Conservation (phyloP, 495 filamentous ascomycete species). For the Neurospora sp. region DNA sequence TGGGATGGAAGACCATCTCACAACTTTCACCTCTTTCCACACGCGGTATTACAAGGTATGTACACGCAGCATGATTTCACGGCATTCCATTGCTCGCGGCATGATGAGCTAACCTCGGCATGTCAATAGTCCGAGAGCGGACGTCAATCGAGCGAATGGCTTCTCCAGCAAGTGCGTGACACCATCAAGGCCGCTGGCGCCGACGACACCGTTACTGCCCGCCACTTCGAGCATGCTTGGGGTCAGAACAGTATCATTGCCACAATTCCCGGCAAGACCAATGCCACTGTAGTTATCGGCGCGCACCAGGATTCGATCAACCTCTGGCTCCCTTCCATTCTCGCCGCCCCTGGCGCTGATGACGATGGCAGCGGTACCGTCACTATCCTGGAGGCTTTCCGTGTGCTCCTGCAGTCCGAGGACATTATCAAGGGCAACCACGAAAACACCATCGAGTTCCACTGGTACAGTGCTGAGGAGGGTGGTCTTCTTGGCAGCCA, state of each 20-base stretch:
- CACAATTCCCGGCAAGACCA: slow-evolving; percentile 75
- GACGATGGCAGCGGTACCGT: slow-evolving; percentile 52
- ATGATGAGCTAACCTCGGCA: slow-evolving; percentile 39
- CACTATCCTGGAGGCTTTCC: slow-evolving; percentile 52
- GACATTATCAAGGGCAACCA: slow-evolving; percentile 44
- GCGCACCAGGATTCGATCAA: slow-evolving; percentile 74
- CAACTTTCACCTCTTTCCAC: slow-evolving; percentile 22
- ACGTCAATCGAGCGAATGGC: slow-evolving; percentile 82
- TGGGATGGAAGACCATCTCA: slow-evolving; percentile 67
- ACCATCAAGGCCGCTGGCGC: slow-evolving; percentile 64
- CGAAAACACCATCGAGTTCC: slow-evolving; percentile 89
- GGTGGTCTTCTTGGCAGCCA: slow-evolving; percentile 86
- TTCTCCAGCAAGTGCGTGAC: slow-evolving; percentile 61
- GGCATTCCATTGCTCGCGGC: background rate
- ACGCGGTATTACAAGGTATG: slow-evolving; percentile 25
- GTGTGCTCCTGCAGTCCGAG: slow-evolving; percentile 43
- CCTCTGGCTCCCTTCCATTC: slow-evolving; percentile 72
- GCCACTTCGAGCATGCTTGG: slow-evolving; percentile 76
- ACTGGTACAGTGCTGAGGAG: slow-evolving; percentile 97
- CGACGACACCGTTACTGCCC: slow-evolving; percentile 52
- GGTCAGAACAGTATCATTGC: slow-evolving; percentile 87
- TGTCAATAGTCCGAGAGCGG: slow-evolving; percentile 75
- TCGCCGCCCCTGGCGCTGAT: slow-evolving; percentile 55
- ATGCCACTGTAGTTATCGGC: slow-evolving; percentile 66
- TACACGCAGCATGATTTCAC: background rate